phyloP scores from a whole-genome alignment of 1,284 basidiomycete genomes.

The Schizophyllum amplum region DNA sequence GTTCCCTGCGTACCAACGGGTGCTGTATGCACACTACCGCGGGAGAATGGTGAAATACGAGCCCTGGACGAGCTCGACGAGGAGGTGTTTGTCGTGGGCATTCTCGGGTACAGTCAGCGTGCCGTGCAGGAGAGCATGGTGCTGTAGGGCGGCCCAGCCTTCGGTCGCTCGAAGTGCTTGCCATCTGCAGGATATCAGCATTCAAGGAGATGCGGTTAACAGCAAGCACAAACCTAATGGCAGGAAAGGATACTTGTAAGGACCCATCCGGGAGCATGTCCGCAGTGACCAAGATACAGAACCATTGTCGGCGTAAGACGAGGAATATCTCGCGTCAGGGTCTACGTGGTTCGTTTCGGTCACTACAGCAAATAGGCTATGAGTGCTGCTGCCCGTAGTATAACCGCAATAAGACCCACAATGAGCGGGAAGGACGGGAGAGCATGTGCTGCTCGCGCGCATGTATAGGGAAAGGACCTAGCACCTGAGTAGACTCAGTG shows the following conservation, averaged over 20 bases:
- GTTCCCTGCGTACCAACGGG: slow-evolving; percentile 70
- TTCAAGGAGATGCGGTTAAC: not conserved
- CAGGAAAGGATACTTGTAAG: slow-evolving; percentile 52
- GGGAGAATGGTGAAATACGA: slow-evolving; percentile 64
- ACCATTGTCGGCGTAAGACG: slow-evolving; percentile 58
- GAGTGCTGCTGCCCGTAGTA: not conserved
- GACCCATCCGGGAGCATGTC: slow-evolving; percentile 33
- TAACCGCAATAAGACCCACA: slow-evolving; percentile 24
- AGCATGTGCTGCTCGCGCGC: slow-evolving; percentile 74
- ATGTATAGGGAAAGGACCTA: slow-evolving; percentile 76
- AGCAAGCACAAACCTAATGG: slow-evolving; percentile 37
- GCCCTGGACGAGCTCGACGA: slow-evolving; percentile 45
- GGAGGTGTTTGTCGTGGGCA: slow-evolving; percentile 27
- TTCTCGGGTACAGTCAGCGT: slow-evolving; percentile 32
- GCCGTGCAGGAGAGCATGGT: slow-evolving; percentile 59
- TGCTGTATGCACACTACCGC: slow-evolving; percentile 14
- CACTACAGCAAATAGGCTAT: too few relatives aligned
- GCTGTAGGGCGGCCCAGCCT: slow-evolving; percentile 79
- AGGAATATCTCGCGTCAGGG: slow-evolving; percentile 42
- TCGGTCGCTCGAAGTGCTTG: slow-evolving; percentile 54
- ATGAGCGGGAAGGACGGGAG: slow-evolving; percentile 67
- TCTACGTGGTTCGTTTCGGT: slow-evolving; percentile 38
- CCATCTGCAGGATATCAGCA: slow-evolving; percentile 42
- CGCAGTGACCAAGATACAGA: slow-evolving; percentile 45
- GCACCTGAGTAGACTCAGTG: slow-evolving; percentile 32